Base-by-base conservation (phyloP, 352 stramenopile genomes). In the Phytophthora megakarya region DNA sequence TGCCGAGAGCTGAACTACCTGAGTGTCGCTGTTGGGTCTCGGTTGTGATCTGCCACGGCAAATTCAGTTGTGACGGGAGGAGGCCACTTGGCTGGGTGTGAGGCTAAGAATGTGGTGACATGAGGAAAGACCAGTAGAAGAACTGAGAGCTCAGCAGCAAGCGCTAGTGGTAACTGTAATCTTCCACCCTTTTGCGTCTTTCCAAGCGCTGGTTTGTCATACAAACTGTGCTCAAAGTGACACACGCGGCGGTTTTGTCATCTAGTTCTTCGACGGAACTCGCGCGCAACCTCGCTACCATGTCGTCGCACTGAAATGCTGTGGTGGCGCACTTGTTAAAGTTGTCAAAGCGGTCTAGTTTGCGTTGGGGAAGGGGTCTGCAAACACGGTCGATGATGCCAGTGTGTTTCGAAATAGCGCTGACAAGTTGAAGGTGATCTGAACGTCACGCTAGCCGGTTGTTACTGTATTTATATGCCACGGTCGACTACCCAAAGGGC, bases 221-320 rank as follows among this genome's bases (percentile, higher is more conserved):
- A 28, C 68, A 69, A 65, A 66, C 70, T 72, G 70, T 64, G 66
- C 65, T 19, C 28, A 62, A 73, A 23, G 51, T 61, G 65, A 74
- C 65, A 58, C 65, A 77, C 55, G 54, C 51, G 57, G 25, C 47
- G 19, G 51, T 63, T 70, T 75, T 60, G 52, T 55, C 54, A 39
- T 61, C 60, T 12, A 32, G 49, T 55, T 61, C 37, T 73, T 76
- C 65, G 69, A 74, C 60, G 47, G 65, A 74, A 71, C 45, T 62
- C 33, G 49, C 65, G 56, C 48, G 64, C 46, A 73, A 73, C 40
- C 0, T n/a, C 28, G 42, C 30, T 43, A 50, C 60, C 40, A 53
- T 37, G 56, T 74, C 53, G 45, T 73, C 22, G 47, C 54, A 57
- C 61, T 67, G 61, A 67, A 67, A 70, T 61, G 37, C 28, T 49